phyloP scores from a whole-genome alignment of 1,284 basidiomycete species.

The Ganoderma sp. region DNA sequence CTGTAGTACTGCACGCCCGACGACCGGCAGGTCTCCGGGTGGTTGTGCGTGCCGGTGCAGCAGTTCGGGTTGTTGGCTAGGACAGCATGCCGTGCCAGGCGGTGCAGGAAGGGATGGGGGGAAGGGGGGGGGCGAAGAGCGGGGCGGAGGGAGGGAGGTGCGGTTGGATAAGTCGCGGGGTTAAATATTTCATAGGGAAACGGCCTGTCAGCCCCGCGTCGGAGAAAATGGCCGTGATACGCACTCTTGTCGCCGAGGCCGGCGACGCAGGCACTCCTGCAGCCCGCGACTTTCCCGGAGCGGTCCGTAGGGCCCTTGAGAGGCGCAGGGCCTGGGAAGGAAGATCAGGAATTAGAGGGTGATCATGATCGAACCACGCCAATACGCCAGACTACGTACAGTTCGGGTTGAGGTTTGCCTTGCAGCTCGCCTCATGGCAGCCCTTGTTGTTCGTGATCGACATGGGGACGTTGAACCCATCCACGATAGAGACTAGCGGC shows the following conservation, averaged over 20 bases:
- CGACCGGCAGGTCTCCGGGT: constrained; percentile 56
- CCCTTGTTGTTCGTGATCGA: constrained; percentile 56
- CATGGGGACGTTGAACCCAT: constrained; percentile 59
- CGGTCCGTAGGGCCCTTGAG: constrained; percentile 56
- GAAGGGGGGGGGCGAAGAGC: background rate
- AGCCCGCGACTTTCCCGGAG: constrained; percentile 58
- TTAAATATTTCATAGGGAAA: background rate
- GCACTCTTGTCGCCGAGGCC: constrained; percentile 53
- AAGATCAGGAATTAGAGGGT: background rate
- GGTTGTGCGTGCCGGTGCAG: constrained; percentile 59
- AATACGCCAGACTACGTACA: constrained; percentile 39
- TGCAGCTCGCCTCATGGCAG: constrained; percentile 57
- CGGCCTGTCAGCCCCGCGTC: background rate
- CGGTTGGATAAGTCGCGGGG: background rate
- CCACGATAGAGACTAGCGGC: constrained; percentile 38
- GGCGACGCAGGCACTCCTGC: constrained; percentile 63
- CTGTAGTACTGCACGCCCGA: constrained; percentile 56
- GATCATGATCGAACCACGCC: background rate
- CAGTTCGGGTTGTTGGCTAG: constrained; percentile 57
- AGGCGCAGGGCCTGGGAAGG: background rate
- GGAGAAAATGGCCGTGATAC: constrained; percentile 15
- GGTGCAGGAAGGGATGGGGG: background rate
- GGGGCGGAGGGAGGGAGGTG: too few relatives aligned
- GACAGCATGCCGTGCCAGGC: background rate
- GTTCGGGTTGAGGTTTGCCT: constrained; percentile 57